Base-by-base conservation (phyloP, 352 stramenopile species). In the Elongisporangium undulatum region DNA sequence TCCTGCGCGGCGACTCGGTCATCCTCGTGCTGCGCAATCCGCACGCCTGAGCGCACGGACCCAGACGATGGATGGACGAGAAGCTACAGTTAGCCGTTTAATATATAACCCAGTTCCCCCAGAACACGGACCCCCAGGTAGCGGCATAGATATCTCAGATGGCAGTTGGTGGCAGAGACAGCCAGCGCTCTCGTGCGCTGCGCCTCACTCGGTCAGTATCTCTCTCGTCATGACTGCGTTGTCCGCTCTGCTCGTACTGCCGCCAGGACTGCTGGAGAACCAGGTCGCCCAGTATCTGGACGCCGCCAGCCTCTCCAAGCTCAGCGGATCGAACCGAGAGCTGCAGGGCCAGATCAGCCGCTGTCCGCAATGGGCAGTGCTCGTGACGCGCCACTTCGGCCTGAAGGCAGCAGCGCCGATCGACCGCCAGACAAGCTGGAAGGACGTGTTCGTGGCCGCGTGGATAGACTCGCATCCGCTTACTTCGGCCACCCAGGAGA, bases 11-110 rank as follows among this genome's bases (percentile, higher is more conserved):
- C 55, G 98, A 99, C 87, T 99, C 95, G 56, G 98, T 99, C 38
- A 99, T 99, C 77, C 84, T 99, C 55, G 96, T 99, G 62, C 83
- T 99, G 57, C 94, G 89, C 64, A 99, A 99, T 87, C 97, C 97
- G 41, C 91, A 97, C 71, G 82, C 79, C 51, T 96, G 34, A 89
- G 57, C 52, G 20, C 1, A 5, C 67, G 58, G 61, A 75, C 53
- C 24, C 52, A 45, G 61, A 71, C 62, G 39, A n/a, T 66, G 16
- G 41, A 67, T 34, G 54, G 61, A 75, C 69, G 69, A 75, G 61
- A 72, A 65, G 48, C 51, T 23, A 51, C 29, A 50, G n/a, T 62
- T 66, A 45, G 34, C 13, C 34, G 34, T 45, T 45, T 45, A 45
- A 45, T 45, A 45, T 45, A 45, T 45, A 45, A 45, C 34, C 29